These are phyloP conservation scores for Schizosaccharomyces versatilis DNA, from an alignment of 1,139 yeast species.

Conservation along the genomic window DNA sequence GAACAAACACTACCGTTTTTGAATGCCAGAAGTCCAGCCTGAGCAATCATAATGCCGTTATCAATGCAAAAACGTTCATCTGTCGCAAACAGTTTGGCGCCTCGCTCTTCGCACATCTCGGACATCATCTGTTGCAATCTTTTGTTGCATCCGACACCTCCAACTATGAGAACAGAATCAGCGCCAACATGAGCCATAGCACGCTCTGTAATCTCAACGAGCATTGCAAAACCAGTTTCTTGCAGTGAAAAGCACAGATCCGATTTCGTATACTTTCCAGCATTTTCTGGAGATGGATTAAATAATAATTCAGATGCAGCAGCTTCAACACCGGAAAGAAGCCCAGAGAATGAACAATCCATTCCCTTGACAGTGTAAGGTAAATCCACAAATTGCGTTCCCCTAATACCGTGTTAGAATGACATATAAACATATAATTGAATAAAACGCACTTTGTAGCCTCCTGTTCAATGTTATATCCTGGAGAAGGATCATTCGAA, in stretches of 20 bases:
- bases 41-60: slow-evolving; percentile 80
- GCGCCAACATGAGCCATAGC: slow-evolving; percentile 96
- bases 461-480: slow-evolving; percentile 84
- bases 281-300: slow-evolving; percentile 26
- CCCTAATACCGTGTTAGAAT: slow-evolving; percentile 14
- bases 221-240: slow-evolving; percentile 82
- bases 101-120: slow-evolving; percentile 69
- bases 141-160: slow-evolving; percentile 92
- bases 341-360: slow-evolving; percentile 95
- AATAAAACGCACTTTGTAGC: slow-evolving; percentile 32
- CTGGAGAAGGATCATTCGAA: slow-evolving; percentile 89
- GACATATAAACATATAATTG: slow-evolving; percentile 15
- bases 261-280: slow-evolving; percentile 17
- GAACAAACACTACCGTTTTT: slow-evolving; percentile 51
- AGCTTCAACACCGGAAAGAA: slow-evolving; percentile 60
- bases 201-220: slow-evolving; percentile 90
- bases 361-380: slow-evolving; percentile 96
- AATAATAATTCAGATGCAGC: slow-evolving; percentile 49
- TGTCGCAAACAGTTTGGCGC: slow-evolving; percentile 75
- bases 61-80: slow-evolving; percentile 39
- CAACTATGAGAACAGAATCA: slow-evolving; percentile 76
- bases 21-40: slow-evolving; percentile 75
- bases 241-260: slow-evolving; percentile 85
- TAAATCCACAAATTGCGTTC: slow-evolving; percentile 45
- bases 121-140: slow-evolving; percentile 92